A percentile compares a stretch with the other conserved stretches of the same genome.
These are phyloP conservation scores for Carpinus viminea DNA, from an alignment of 306 rosid species.

Conservation along the genomic window DNA sequence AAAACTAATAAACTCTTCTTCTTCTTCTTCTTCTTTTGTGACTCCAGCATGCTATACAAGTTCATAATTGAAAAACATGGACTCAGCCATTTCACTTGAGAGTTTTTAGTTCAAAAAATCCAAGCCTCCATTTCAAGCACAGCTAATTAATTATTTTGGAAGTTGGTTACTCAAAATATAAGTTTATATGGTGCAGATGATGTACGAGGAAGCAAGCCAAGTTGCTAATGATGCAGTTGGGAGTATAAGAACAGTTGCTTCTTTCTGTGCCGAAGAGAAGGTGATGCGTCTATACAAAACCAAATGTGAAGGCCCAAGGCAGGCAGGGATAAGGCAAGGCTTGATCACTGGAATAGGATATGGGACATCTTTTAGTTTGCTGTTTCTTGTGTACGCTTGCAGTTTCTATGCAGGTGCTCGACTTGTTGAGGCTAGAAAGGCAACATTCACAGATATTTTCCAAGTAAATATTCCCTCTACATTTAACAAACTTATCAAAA, in stretches of 20 bases:
- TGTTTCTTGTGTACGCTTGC: conserved; percentile 48
- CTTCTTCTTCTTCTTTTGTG: neutral
- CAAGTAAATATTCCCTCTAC: conserved; percentile 37
- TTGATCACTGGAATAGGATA: conserved; percentile 51
- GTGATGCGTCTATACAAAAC: conserved; percentile 50
- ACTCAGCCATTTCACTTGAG: neutral
- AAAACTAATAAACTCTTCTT: neutral
- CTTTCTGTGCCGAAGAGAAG: conserved; percentile 74
- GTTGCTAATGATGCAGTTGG: conserved; percentile 65
- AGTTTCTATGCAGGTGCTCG: conserved; percentile 63
- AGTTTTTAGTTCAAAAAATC: neutral
- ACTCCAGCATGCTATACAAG: too few species aligned
- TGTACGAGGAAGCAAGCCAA: conserved; percentile 69
- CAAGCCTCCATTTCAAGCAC: neutral
- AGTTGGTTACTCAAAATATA: neutral
- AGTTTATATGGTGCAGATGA: conserved; percentile 34
- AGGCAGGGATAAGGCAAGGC: conserved; percentile 51
- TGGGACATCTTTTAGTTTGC: conserved; percentile 54
- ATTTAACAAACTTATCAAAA: neutral
- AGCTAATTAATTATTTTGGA: neutral
- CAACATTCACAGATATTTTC: conserved; percentile 55
- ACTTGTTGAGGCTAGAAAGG: conserved; percentile 44
- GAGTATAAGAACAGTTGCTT: conserved; percentile 63
- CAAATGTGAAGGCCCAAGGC: conserved; percentile 61
- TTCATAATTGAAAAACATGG: neutral